Conservation (phyloP, 169 alveolate species). For the Eimeria necatrix region DNA sequence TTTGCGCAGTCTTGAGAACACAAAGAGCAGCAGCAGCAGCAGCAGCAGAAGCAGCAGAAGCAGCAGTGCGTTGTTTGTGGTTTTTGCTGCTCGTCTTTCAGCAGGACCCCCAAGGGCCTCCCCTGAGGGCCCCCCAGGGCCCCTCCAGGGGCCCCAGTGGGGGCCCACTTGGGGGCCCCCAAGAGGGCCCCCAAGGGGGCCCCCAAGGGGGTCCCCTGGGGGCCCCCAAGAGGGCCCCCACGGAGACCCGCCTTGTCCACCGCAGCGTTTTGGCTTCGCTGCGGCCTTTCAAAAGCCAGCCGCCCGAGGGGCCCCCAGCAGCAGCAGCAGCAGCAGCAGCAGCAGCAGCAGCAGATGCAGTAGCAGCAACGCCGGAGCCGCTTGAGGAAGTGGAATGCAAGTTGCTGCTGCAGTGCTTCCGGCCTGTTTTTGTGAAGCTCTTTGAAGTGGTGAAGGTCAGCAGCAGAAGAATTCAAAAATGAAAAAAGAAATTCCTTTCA, state of each 20-base stretch:
- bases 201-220: neutral
- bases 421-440: conserved; percentile 43
- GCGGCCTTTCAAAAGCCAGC: neutral
- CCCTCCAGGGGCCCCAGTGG: no score
- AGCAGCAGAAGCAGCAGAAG: neutral
- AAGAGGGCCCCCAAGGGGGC: no score
- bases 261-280: conserved; percentile 18
- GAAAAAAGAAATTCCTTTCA: no score
- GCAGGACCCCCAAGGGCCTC: no score
- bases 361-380: conserved; percentile 1
- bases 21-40: neutral
- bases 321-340: neutral
- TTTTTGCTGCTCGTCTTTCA: neutral
- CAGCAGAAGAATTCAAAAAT: no score
- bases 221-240: neutral
- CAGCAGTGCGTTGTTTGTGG: no score
- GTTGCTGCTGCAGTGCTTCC: conserved; percentile 50
- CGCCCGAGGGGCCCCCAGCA: neutral
- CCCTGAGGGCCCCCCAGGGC: no score
- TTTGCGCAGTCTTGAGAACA: neutral
- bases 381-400: conserved; percentile 48
- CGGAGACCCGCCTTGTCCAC: neutral
- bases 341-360: conserved; percentile 24
- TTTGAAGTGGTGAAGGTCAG: conserved; percentile 29
- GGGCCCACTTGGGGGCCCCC: no score